These are phyloP conservation scores for Venturiaceae sp. DNA, from an alignment of 2,329 filamentous ascomycete genomes.

Conservation along the genomic window DNA sequence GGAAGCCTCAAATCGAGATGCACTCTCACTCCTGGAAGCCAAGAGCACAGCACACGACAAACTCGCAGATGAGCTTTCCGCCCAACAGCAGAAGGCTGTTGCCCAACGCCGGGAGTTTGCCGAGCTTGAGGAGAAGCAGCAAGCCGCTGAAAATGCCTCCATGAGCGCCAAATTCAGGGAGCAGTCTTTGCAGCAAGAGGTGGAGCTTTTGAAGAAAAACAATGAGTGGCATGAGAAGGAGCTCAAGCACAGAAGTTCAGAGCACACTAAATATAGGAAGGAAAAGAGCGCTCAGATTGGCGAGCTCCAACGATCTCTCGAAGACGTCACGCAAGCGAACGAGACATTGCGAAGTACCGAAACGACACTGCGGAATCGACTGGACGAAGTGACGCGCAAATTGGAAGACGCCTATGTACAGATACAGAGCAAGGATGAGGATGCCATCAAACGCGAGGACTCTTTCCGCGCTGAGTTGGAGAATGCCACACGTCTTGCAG, in stretches of 20 bases:
- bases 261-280: conserved; percentile 83
- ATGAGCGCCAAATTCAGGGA: conserved; percentile 83
- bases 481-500: conserved; percentile 67
- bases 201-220: conserved; percentile 79
- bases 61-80: conserved; percentile 74
- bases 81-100: conserved; percentile 80
- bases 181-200: conserved; percentile 80
- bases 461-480: conserved; percentile 81
- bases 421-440: conserved; percentile 78
- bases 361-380: conserved; percentile 65
- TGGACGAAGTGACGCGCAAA: conserved; percentile 78
- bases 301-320: conserved; percentile 78
- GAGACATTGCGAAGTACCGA: conserved; percentile 74
- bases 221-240: conserved; percentile 91
- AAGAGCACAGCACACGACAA: conserved; percentile 82
- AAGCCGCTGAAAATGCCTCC: conserved; percentile 69
- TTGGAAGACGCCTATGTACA: conserved; percentile 74
- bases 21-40: conserved; percentile 76
- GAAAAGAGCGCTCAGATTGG: conserved; percentile 87
- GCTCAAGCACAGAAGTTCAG: conserved; percentile 78
- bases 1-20: conserved; percentile 87
- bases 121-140: conserved; percentile 70
- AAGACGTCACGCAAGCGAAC: conserved; percentile 69
- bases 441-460: conserved; percentile 72
- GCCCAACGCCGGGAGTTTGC: conserved; percentile 77